Base-by-base conservation (phyloP, 2,329 filamentous ascomycete species). In the Elsinoe arachidis region DNA sequence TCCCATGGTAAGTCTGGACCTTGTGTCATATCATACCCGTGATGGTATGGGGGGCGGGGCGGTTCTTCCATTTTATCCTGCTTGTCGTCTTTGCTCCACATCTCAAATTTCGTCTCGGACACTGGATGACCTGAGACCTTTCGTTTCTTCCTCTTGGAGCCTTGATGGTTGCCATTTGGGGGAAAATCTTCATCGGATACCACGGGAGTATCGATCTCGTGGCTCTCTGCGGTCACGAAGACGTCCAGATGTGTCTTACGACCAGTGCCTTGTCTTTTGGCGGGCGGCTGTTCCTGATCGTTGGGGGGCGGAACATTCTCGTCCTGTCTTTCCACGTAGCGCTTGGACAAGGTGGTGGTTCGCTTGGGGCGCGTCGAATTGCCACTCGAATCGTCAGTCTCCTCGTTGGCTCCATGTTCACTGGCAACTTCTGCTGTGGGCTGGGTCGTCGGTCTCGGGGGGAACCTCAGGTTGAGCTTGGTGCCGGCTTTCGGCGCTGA, bases 1-100 rank as follows among this genome's bases (percentile, higher is more conserved):
- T 59, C 64, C 69, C 69, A 70, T 1, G 69, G 68, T 55, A 67
- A 68, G 33, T 66, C 63, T n/a, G 9, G 30, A 7, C 35, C 7
- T 23, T 23, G 5, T 4, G 17, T 26, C 11, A 7, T 23, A 11
- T 49, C 43, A 17, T 35, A 11, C 19, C 15, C 7, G 19, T 37
- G n/a, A 14, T 21, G 39, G 17, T 35, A 56, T 38, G 54, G 54
- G 7, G 54, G 54, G 3, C 41, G 54, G 12, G 53, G 5, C 2
- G 38, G 46, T 12, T 51, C 26, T 14, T 9, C 5, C 12, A n/a
- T 35, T 7, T 51, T 34, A 11, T 51, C 46, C 17, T n/a, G 33
- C 5, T 19, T 46, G 41, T 46, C 10, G 26, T 12, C 17, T 30
- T 30, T 30, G 26, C 14, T 39, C 14, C 37, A 39, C 14, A 39